Percentiles rank a stretch among this genome's conserved stretches.
These are phyloP conservation scores for Aspergillus tamarii DNA, from an alignment of 2,329 filamentous ascomycete species.

Conservation along the genomic window DNA sequence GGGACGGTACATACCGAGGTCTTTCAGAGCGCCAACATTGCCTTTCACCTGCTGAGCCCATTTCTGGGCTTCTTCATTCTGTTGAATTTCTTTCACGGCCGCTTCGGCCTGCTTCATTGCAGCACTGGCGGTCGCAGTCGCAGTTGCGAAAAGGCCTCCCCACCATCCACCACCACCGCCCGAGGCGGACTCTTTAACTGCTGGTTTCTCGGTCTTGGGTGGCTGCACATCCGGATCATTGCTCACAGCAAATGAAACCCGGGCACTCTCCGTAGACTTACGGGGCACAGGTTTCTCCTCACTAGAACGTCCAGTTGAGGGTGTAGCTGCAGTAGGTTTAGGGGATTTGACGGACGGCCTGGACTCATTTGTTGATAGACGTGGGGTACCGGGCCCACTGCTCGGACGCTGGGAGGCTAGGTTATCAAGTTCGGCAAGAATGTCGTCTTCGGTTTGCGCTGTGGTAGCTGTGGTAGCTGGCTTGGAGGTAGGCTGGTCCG, in stretches of 20 bases:
- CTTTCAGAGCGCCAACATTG: slow-evolving; percentile 78
- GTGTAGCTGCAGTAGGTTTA: slow-evolving; percentile 50
- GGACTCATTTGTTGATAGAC: slow-evolving; percentile 54
- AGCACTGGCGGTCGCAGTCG: slow-evolving; percentile 69
- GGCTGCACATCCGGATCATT: slow-evolving; percentile 61
- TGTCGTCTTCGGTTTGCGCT: slow-evolving; percentile 64
- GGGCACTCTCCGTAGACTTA: slow-evolving; percentile 77
- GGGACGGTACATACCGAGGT: slow-evolving; percentile 63
- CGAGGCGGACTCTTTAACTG: slow-evolving; percentile 49
- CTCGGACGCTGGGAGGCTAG: slow-evolving; percentile 70
- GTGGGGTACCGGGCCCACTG: slow-evolving; percentile 81
- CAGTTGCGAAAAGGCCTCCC: slow-evolving; percentile 82
- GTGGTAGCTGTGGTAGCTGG: slow-evolving; percentile 23
- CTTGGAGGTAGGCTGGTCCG: slow-evolving; percentile 34
- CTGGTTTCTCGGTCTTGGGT: slow-evolving; percentile 46
- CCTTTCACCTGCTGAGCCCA: slow-evolving; percentile 94
- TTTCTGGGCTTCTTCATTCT: slow-evolving; percentile 93
- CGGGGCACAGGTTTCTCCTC: slow-evolving; percentile 67
- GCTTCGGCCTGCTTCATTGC: slow-evolving; percentile 87
- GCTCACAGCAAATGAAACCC: slow-evolving; percentile 71
- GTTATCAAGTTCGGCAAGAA: slow-evolving; percentile 84
- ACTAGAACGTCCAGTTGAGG: slow-evolving; percentile 56
- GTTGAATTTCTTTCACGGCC: slow-evolving; percentile 90
- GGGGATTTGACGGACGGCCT: slow-evolving; percentile 58
- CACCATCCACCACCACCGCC: slow-evolving; percentile 86